phyloP scores from a whole-genome alignment of 495 filamentous ascomycete genomes.

The Hyaloscypha bicolor region DNA sequence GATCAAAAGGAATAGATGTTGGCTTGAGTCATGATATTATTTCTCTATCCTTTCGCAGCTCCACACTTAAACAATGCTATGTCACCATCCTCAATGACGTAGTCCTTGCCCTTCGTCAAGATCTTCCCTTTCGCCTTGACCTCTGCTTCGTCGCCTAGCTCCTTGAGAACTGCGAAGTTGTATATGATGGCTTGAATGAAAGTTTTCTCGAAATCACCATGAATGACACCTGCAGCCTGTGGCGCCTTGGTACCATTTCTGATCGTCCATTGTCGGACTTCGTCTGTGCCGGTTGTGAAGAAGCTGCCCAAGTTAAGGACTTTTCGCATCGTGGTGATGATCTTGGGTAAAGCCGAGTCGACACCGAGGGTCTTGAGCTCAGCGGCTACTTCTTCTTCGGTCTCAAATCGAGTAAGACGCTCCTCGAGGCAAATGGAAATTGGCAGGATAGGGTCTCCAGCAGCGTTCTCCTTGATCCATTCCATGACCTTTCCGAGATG shows the following conservation, averaged over 20 bases:
- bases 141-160: slow-evolving; percentile 82
- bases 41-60: slow-evolving; percentile 75
- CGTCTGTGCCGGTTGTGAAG: slow-evolving; percentile 96
- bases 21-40: not conserved
- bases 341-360: slow-evolving; percentile 89
- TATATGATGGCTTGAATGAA: slow-evolving; percentile 97
- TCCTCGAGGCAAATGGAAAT: slow-evolving; percentile 93
- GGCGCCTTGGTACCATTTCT: slow-evolving; percentile 96
- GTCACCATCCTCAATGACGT: slow-evolving; percentile 79
- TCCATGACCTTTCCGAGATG: slow-evolving; percentile 88
- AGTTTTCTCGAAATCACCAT: slow-evolving; percentile 99
- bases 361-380: slow-evolving; percentile 89
- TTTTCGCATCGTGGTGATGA: slow-evolving; percentile 92
- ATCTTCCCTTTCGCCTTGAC: slow-evolving; percentile 94
- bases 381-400: slow-evolving; percentile 75
- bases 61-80: slow-evolving; percentile 92
- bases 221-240: slow-evolving; percentile 96
- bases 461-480: slow-evolving; percentile 89
- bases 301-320: slow-evolving; percentile 88
- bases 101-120: slow-evolving; percentile 99
- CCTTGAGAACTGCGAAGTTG: slow-evolving; percentile 78
- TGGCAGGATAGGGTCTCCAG: slow-evolving; percentile 87
- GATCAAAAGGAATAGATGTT: not conserved
- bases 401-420: slow-evolving; percentile 76
- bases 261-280: slow-evolving; percentile 99